A percentile compares a stretch with the other conserved stretches of the same genome.
phyloP scores from a whole-genome alignment of 352 stramenopile species.

The Phytophthora pluvialis region DNA sequence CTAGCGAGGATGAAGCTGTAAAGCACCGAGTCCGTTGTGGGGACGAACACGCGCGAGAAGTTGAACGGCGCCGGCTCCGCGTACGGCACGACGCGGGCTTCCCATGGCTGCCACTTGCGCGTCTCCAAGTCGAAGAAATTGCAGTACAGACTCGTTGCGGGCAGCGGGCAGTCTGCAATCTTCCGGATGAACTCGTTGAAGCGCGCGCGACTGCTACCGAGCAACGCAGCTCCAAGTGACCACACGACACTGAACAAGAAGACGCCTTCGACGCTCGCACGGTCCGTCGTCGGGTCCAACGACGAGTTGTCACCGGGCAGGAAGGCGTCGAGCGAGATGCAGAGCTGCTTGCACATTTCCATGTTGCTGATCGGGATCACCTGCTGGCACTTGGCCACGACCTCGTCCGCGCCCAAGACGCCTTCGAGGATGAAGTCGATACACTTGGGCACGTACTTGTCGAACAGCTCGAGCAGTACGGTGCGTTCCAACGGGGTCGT shows the following conservation, averaged over 20 bases:
- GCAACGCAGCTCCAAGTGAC: conserved; percentile 91
- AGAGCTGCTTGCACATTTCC: conserved; percentile 96
- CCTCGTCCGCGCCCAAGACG: conserved; percentile 86
- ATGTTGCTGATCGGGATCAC: conserved; percentile 95
- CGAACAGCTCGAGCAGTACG: conserved; percentile 88
- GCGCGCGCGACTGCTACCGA: conserved; percentile 72
- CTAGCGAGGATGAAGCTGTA: conserved; percentile 94
- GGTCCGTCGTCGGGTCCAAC: conserved; percentile 53
- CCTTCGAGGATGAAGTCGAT: conserved; percentile 95
- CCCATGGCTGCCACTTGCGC: conserved; percentile 93
- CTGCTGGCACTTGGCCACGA: conserved; percentile 90
- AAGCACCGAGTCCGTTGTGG: conserved; percentile 94
- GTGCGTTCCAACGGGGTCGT: conserved; percentile 50
- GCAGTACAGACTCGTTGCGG: conserved; percentile 84
- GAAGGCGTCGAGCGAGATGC: conserved; percentile 92
- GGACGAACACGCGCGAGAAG: conserved; percentile 96
- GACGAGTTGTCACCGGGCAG: conserved; percentile 54
- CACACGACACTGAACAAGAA: conserved; percentile 95
- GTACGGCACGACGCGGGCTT: conserved; percentile 88
- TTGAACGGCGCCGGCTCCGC: conserved; percentile 92
- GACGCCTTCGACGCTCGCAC: conserved; percentile 86
- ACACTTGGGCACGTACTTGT: conserved; percentile 93
- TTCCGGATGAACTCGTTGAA: conserved; percentile 94
- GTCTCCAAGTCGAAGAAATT: conserved; percentile 91
- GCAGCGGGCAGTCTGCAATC: conserved; percentile 79